phyloP scores from a whole-genome alignment of 805 yeast genomes.

The Pichia californica region DNA sequence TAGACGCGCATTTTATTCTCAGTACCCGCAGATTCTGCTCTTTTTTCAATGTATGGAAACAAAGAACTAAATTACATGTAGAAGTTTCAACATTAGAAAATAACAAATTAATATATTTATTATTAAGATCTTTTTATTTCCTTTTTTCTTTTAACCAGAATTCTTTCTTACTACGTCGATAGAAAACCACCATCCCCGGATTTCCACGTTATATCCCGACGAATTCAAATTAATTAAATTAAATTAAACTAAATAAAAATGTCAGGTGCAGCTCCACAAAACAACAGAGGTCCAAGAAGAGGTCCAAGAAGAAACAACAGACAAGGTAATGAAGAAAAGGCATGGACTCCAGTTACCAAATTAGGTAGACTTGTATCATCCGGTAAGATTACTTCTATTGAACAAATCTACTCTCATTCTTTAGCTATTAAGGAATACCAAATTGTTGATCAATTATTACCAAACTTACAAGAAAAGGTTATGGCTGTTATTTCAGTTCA shows the following conservation, averaged over 20 bases:
- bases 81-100: no score
- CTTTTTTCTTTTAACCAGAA: not conserved
- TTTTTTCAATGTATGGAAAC: no score
- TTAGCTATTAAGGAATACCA: conserved; percentile 99
- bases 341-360: conserved; percentile 99
- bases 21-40: no score
- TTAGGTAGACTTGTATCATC: conserved; percentile 99
- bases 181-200: conserved; percentile 65
- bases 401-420: conserved; percentile 99
- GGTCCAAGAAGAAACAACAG: conserved; percentile 60
- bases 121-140: not conserved
- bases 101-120: not conserved
- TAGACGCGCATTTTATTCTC: no score
- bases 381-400: conserved; percentile 92
- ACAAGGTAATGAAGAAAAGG: conserved; percentile 91
- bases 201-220: conserved; percentile 70
- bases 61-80: no score
- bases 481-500: conserved; percentile 99
- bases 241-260: conserved; percentile 22
- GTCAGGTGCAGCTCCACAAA: conserved; percentile 40
- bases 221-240: conserved; percentile 13
- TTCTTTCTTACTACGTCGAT: conserved; percentile 36
- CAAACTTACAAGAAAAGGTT: conserved; percentile 95
- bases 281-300: conserved; percentile 43
- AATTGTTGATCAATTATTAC: conserved; percentile 94